Percentiles rank a stretch among this genome's conserved stretches.
Evolutionary conservation across 345 rosid species (phyloP).

Genomic region (Melastoma malabathricum): DNA sequence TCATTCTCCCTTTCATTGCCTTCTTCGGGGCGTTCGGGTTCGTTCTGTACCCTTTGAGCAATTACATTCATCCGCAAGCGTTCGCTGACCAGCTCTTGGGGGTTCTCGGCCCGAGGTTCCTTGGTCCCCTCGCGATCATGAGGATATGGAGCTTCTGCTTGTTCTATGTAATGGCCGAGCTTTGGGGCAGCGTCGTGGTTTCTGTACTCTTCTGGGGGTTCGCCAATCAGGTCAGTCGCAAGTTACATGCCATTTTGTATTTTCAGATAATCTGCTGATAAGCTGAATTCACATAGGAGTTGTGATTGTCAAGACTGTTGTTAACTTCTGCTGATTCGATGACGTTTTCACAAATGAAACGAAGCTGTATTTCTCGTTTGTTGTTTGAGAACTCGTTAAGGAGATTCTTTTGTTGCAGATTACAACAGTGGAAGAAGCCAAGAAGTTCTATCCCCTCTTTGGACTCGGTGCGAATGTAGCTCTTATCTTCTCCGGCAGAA

Average conservation of each 20-base stretch:
- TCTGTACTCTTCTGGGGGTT: constrained; percentile 98
- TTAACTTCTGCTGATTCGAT: no score
- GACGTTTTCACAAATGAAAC: no score
- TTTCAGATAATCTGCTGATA: background rate
- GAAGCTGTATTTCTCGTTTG: background rate
- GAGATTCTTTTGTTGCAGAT: constrained; percentile 32
- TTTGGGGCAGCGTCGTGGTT: constrained; percentile 94
- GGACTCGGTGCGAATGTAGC: constrained; percentile 95
- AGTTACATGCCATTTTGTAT: background rate
- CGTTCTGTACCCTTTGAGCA: constrained; percentile 74
- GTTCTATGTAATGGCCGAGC: constrained; percentile 99
- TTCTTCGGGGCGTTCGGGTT: constrained; percentile 94
- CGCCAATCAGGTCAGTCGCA: constrained; percentile 69
- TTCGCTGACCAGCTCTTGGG: constrained; percentile 72
- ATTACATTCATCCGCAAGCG: constrained; percentile 64
- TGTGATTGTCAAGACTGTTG: no score
- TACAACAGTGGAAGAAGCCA: constrained; percentile 91
- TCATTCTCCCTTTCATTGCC: constrained; percentile 77
- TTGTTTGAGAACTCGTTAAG: background rate
- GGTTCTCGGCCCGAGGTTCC: constrained; percentile 76
- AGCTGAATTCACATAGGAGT: no score
- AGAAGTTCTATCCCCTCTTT: constrained; percentile 79
- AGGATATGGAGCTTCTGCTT: constrained; percentile 96
- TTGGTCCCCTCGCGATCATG: constrained; percentile 90
- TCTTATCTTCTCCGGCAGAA: constrained; percentile 88